Percentiles rank a stretch among this genome's conserved stretches.
Evolutionary conservation across 1,284 basidiomycete species (phyloP).

Genomic region (Ceratobasidium sp.): DNA sequence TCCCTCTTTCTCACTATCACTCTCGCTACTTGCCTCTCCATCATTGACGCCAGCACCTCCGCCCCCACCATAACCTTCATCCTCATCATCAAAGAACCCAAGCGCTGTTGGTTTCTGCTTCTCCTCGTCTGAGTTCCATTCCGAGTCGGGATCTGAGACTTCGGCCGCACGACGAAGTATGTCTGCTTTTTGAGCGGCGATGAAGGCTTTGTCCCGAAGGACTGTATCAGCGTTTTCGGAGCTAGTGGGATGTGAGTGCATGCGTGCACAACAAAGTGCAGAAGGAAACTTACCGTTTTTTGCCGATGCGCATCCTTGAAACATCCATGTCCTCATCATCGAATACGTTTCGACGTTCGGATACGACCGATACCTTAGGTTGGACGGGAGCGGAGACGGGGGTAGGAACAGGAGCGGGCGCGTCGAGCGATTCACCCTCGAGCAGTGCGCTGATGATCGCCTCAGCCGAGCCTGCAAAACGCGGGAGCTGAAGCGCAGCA

Average conservation of each 20-base stretch:
- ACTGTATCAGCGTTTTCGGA: slow-evolving; percentile 61
- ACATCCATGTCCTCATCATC: slow-evolving; percentile 78
- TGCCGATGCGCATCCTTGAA: slow-evolving; percentile 72
- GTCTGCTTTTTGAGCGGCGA: slow-evolving; percentile 82
- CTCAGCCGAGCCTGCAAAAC: slow-evolving; percentile 49
- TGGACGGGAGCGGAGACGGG: not conserved
- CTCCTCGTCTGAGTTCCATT: slow-evolving; percentile 69
- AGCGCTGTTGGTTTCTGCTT: slow-evolving; percentile 68
- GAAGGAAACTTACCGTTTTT: slow-evolving; percentile 63
- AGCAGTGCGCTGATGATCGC: slow-evolving; percentile 50
- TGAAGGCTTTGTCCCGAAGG: slow-evolving; percentile 70
- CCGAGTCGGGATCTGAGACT: slow-evolving; percentile 35
- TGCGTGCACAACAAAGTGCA: not conserved
- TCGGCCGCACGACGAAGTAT: slow-evolving; percentile 82
- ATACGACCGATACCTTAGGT: not conserved
- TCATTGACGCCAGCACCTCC: slow-evolving; percentile 48
- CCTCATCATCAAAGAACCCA: slow-evolving; percentile 60
- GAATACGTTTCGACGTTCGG: slow-evolving; percentile 70
- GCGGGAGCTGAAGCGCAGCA: slow-evolving; percentile 49
- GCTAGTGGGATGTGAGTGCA: slow-evolving; percentile 55
- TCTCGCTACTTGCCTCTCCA: slow-evolving; percentile 52
- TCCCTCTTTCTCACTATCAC: slow-evolving; percentile 44
- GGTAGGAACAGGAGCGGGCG: not conserved
- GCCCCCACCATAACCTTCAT: slow-evolving; percentile 61
- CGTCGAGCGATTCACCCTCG: slow-evolving; percentile 46